These are phyloP conservation scores for Trifolium subterraneum DNA, from an alignment of 306 rosid genomes.

Conservation along the genomic window DNA sequence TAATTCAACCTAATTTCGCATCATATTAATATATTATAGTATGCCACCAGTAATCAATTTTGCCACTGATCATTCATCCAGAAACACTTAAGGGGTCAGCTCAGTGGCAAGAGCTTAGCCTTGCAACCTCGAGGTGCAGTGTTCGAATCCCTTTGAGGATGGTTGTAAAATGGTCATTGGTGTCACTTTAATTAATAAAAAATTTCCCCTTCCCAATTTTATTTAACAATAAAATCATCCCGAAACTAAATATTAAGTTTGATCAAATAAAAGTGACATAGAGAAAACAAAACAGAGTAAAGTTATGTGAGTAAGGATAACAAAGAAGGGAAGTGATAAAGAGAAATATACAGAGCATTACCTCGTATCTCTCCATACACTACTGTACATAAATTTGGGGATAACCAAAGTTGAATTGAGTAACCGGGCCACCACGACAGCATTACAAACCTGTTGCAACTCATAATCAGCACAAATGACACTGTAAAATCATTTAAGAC, in stretches of 20 bases:
- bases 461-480: constrained; percentile 35
- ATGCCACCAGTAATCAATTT: constrained; percentile 23
- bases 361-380: constrained; percentile 97
- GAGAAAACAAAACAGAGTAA: constrained; percentile 21
- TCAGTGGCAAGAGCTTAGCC: too few relatives aligned
- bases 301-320: not conserved
- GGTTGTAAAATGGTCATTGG: too few relatives aligned
- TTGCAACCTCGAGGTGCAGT: too few relatives aligned
- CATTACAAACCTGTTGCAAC: constrained; percentile 85
- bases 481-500: not conserved
- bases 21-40: constrained; percentile 26
- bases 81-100: too few relatives aligned
- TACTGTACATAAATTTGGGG: constrained; percentile 90
- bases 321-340: constrained; percentile 14
- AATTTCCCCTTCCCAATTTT: too few relatives aligned
- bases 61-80: constrained; percentile 17
- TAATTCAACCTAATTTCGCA: constrained; percentile 8
- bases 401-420: constrained; percentile 86
- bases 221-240: not conserved
- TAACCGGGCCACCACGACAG: constrained; percentile 77
- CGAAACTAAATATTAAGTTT: constrained; percentile 27
- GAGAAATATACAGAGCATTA: constrained; percentile 48
- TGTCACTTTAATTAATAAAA: too few relatives aligned
- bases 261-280: constrained; percentile 18
- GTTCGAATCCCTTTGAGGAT: too few relatives aligned